Evolutionary conservation across 2,329 filamentous ascomycete genomes (phyloP), one percentile per base, ranked within the genome.

Genomic region (Fusarium drepaniforme): DNA sequence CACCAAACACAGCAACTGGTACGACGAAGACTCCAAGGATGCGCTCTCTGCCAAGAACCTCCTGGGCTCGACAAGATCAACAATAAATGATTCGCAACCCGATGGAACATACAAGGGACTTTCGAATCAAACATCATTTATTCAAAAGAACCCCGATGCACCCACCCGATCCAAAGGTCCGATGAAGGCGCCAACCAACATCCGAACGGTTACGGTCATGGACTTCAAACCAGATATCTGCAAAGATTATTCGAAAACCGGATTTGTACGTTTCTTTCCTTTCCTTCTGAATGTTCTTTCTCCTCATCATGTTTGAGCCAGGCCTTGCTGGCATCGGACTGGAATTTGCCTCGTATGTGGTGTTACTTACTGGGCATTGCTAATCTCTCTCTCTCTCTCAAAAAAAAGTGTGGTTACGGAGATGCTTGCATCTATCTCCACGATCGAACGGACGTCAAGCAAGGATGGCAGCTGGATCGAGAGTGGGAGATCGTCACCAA

Each of bases 151-250:
- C 77, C 92, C 94, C 21, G 89, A 97, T 81, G 92, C 93, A 9
- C 90, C 92, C 3, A 86, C 84, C 33, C 89, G 91, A 73, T 88
- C 90, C 40, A 93, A 98, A 35, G 97, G 97, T 0, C 97, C 97
- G 0, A 89, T 97, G 72, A 98, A 98, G 83, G 93, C 94, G 2
- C 90, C 96, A 0, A 94, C 94, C 1, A 98, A 98, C 79, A 92
- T 99, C 66, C 92, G 97, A 62, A 97, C 94, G 3, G 93, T 97
- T 74, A 98, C 96, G 0, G 90, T 96, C 8, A 97, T 92, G 37
- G 97, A 99, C 81, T 98, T 94, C 81, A 93, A 94, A 0, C 95
- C 96, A 0, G 96, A 98, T 76, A 94, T 97, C 0, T 99, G 97
- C 84, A 98, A 98, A 82, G 97, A 98, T 4, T 80, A 78, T 56